These are phyloP conservation scores for Eucalyptus leucophloia DNA, from an alignment of 345 rosid species.

Conservation along the genomic window DNA sequence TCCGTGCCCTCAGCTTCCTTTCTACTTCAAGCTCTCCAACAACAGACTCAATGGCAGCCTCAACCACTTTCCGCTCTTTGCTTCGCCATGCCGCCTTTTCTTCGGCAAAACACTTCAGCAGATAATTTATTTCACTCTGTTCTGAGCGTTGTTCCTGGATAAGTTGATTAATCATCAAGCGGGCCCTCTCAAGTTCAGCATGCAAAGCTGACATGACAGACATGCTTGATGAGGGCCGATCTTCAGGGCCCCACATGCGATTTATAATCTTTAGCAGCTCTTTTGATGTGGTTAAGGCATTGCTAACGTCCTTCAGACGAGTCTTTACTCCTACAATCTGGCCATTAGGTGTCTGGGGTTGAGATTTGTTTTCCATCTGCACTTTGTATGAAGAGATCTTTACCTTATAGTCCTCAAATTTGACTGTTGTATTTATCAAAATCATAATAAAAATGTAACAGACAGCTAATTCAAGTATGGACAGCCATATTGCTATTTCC, in stretches of 20 bases:
- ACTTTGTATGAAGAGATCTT: background rate
- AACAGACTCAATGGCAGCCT: conserved; percentile 86
- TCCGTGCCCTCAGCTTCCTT: conserved; percentile 69
- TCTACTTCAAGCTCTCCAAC: conserved; percentile 88
- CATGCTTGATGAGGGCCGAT: conserved; percentile 84
- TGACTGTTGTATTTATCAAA: background rate
- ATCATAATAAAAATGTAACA: background rate
- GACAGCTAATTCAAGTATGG: background rate
- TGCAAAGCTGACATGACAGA: conserved; percentile 92
- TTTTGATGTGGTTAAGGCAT: conserved; percentile 90
- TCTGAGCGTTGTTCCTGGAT: conserved; percentile 76
- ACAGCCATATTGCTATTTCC: background rate
- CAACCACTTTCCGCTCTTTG: conserved; percentile 80
- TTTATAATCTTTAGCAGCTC: conserved; percentile 86
- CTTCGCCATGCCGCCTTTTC: conserved; percentile 91
- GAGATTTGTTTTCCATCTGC: conserved; percentile 86
- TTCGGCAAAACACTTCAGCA: conserved; percentile 87
- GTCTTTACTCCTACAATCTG: conserved; percentile 52
- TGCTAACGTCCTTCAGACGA: conserved; percentile 79
- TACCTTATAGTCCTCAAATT: background rate
- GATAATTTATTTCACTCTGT: conserved; percentile 58
- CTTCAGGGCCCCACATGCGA: conserved; percentile 89
- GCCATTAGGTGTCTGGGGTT: conserved; percentile 72
- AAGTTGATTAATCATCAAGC: conserved; percentile 76
- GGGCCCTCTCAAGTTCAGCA: conserved; percentile 94